Conservation (phyloP, 1,284 basidiomycete genomes). For the Apiotrichum sp. region DNA sequence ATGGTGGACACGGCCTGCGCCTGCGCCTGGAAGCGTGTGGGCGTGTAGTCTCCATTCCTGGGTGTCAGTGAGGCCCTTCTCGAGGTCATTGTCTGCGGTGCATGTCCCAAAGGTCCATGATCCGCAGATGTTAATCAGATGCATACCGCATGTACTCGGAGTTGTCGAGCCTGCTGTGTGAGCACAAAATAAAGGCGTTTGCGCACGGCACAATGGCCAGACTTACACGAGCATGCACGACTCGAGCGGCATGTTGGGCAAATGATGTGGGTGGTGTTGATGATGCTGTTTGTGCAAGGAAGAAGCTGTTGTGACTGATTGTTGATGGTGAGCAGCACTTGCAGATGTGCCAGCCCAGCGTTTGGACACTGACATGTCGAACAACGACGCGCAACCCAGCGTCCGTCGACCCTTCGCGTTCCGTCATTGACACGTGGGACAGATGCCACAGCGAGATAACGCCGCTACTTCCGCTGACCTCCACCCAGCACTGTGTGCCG, state of each 20-base stretch:
- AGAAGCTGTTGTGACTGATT: too few relatives aligned
- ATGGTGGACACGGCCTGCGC: constrained; percentile 84
- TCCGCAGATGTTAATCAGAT: background rate
- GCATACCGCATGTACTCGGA: constrained; percentile 78
- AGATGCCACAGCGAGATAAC: too few relatives aligned
- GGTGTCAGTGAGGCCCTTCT: background rate
- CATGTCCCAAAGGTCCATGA: too few relatives aligned
- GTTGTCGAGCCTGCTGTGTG: constrained; percentile 66
- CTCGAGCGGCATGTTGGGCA: constrained; percentile 75
- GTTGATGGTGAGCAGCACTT: too few relatives aligned
- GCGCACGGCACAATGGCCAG: background rate
- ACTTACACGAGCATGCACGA: constrained; percentile 71
- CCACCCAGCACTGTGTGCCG: too few relatives aligned
- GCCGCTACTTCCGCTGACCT: too few relatives aligned
- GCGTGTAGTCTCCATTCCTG: constrained; percentile 84
- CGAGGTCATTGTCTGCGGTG: too few relatives aligned
- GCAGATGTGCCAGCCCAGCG: too few relatives aligned
- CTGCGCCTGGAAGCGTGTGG: constrained; percentile 83
- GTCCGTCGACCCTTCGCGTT: background rate
- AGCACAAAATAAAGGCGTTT: background rate
- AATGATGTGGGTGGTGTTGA: background rate
- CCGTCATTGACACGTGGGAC: background rate
- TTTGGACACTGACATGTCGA: too few relatives aligned
- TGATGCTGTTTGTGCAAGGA: too few relatives aligned
- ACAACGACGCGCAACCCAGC: constrained; percentile 4